Evolutionary conservation across 2,329 filamentous ascomycete species (phyloP).

Genomic region (Talaromyces albobiverticillius): DNA sequence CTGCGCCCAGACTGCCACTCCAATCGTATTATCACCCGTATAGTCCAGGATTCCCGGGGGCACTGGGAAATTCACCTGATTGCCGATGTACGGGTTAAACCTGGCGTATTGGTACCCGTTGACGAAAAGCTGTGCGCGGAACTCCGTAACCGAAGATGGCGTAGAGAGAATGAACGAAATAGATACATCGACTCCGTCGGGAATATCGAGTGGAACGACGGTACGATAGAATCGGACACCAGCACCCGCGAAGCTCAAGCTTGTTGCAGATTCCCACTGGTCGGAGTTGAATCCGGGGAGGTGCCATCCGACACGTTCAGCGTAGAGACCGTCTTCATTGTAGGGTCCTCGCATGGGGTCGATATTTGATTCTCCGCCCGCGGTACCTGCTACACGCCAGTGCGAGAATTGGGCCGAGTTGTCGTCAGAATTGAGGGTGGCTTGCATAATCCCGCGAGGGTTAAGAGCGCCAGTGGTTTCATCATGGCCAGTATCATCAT

Average conservation of each 20-base stretch:
- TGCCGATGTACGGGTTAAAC: slow-evolving; percentile 59
- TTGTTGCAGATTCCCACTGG: slow-evolving; percentile 36
- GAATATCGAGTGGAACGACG: slow-evolving; percentile 48
- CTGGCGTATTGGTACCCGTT: slow-evolving; percentile 65
- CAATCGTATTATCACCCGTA: slow-evolving; percentile 56
- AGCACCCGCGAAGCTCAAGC: slow-evolving; percentile 45
- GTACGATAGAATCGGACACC: slow-evolving; percentile 59
- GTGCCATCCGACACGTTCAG: slow-evolving; percentile 56
- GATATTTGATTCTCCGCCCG: slow-evolving; percentile 53
- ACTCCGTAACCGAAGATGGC: not conserved
- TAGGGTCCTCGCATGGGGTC: slow-evolving; percentile 53
- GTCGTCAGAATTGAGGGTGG: slow-evolving; percentile 36
- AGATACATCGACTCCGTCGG: slow-evolving; percentile 54
- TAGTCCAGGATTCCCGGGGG: slow-evolving; percentile 60
- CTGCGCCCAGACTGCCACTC: slow-evolving; percentile 58
- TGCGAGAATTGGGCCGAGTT: slow-evolving; percentile 22
- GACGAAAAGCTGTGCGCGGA: slow-evolving; percentile 57
- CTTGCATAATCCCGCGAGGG: slow-evolving; percentile 55
- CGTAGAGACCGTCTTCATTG: slow-evolving; percentile 57
- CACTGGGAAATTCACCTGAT: slow-evolving; percentile 60
- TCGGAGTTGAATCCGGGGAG: slow-evolving; percentile 53
- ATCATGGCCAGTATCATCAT: slow-evolving; percentile 71
- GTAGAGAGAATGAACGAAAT: slow-evolving; percentile 49
- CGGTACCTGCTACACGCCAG: slow-evolving; percentile 60
- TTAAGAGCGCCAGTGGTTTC: slow-evolving; percentile 61